A percentile compares a stretch with the other conserved stretches of the same genome.
Conservation (phyloP, 2,329 filamentous ascomycete species). For the Aureobasidium uvarum region DNA sequence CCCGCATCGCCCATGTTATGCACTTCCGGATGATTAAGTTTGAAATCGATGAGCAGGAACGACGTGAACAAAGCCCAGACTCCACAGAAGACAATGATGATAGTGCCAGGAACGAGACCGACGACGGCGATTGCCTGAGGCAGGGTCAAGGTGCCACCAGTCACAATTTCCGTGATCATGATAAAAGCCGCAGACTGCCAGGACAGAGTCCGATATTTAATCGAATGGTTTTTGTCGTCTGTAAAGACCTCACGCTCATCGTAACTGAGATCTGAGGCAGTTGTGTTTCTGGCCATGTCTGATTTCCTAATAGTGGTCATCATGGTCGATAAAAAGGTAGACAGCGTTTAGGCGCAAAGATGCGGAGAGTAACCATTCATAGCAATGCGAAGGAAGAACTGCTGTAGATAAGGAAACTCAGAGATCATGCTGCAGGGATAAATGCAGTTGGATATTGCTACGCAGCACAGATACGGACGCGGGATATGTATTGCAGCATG, state of each 20-base stretch:
- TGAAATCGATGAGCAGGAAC: slow-evolving; percentile 50
- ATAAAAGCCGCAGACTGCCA: slow-evolving; percentile 54
- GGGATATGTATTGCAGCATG: background rate
- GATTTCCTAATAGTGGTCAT: background rate
- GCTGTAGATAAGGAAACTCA: background rate
- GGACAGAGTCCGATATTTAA: slow-evolving; percentile 55
- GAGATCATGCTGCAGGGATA: background rate
- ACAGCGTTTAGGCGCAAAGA: background rate
- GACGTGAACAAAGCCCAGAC: slow-evolving; percentile 54
- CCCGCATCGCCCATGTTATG: slow-evolving; percentile 43
- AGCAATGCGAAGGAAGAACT: background rate
- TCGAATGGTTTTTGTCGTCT: slow-evolving; percentile 41
- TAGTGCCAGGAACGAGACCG: slow-evolving; percentile 53
- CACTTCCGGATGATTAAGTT: slow-evolving; percentile 40
- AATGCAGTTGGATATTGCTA: background rate
- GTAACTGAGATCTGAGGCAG: slow-evolving; percentile 22
- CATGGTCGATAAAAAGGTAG: background rate
- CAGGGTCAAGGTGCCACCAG: slow-evolving; percentile 55
- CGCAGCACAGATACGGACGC: background rate
- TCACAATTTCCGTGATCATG: slow-evolving; percentile 58
- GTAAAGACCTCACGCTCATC: slow-evolving; percentile 46
- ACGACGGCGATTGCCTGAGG: slow-evolving; percentile 54
- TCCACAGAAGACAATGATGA: slow-evolving; percentile 53
- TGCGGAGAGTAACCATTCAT: background rate
- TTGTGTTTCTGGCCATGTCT: background rate